Conservation (phyloP, 2,329 filamentous ascomycete species). For the Botryotinia narcissicola region DNA sequence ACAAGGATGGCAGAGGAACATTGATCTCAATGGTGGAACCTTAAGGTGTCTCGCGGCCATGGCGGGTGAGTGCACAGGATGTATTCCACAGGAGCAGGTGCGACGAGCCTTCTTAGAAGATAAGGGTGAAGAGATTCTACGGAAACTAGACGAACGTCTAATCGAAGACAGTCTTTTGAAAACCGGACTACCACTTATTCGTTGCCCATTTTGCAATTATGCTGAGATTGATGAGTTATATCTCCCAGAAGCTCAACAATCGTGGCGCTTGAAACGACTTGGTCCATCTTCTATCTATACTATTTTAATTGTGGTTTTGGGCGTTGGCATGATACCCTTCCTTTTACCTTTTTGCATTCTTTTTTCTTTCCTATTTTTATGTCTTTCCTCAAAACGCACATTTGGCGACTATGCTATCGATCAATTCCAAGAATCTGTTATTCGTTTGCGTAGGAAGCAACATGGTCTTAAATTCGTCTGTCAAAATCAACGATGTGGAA, state of each 20-base stretch:
- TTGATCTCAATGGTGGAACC: conserved; percentile 69
- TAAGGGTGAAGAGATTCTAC: conserved; percentile 65
- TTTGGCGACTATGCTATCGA: conserved; percentile 44
- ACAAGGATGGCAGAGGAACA: conserved; percentile 82
- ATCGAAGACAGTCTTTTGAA: conserved; percentile 73
- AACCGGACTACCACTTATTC: conserved; percentile 70
- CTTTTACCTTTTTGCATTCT: conserved; percentile 52
- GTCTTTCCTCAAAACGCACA: conserved; percentile 45
- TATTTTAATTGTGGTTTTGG: conserved; percentile 48
- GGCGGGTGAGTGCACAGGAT: conserved; percentile 68
- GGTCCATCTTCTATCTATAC: conserved; percentile 40
- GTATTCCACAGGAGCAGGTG: conserved; percentile 67
- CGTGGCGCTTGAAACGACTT: conserved; percentile 56
- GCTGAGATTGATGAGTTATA: conserved; percentile 82
- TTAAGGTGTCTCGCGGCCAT: conserved; percentile 80
- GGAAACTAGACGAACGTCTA: conserved; percentile 74
- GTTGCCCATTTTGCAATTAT: conserved; percentile 89
- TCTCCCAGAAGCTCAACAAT: conserved; percentile 53
- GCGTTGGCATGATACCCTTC: conserved; percentile 55
- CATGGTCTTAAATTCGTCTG: conserved; percentile 78
- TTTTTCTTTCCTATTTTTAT: conserved; percentile 46
- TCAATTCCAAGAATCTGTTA: conserved; percentile 59
- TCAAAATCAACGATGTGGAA: conserved; percentile 63
- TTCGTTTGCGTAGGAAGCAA: conserved; percentile 65
- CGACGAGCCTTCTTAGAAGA: conserved; percentile 69